Evolutionary conservation across 306 rosid species (phyloP).

Genomic region (Neltuma alba): DNA sequence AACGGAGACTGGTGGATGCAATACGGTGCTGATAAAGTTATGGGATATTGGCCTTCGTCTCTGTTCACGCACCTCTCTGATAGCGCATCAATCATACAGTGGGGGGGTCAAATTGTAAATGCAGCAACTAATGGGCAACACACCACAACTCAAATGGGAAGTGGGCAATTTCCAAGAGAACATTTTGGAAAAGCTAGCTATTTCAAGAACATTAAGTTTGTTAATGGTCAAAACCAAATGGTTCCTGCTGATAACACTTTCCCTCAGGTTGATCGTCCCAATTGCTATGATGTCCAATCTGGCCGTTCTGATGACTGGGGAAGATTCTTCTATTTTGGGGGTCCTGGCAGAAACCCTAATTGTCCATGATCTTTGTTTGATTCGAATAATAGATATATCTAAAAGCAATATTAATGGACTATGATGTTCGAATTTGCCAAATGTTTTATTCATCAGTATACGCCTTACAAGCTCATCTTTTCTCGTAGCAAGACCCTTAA

Average conservation of each 20-base stretch:
- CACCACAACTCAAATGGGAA: no score
- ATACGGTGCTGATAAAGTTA: constrained; percentile 14
- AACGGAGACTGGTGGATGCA: constrained; percentile 41
- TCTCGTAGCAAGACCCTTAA: no score
- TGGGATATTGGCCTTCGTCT: constrained; percentile 36
- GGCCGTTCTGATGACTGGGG: neutral
- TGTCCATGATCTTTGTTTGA: neutral
- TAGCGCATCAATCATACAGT: constrained; percentile 12
- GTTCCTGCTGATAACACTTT: neutral
- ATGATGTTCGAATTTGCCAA: no score
- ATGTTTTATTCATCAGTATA: no score
- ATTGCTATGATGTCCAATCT: neutral
- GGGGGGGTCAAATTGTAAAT: constrained; percentile 30
- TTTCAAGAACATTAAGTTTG: constrained; percentile 28
- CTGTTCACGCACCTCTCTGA: constrained; percentile 25
- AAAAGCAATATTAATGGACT: no score
- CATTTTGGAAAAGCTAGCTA: constrained; percentile 29
- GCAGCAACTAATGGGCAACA: neutral
- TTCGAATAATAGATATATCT: neutral
- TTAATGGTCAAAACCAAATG: constrained; percentile 10
- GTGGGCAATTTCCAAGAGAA: constrained; percentile 36
- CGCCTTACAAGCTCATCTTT: no score
- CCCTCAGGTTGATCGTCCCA: neutral
- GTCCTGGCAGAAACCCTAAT: neutral
- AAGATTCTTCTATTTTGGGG: neutral